These are phyloP conservation scores for Tardiomyces blankii DNA, from an alignment of 1,139 yeast species.

Conservation along the genomic window DNA sequence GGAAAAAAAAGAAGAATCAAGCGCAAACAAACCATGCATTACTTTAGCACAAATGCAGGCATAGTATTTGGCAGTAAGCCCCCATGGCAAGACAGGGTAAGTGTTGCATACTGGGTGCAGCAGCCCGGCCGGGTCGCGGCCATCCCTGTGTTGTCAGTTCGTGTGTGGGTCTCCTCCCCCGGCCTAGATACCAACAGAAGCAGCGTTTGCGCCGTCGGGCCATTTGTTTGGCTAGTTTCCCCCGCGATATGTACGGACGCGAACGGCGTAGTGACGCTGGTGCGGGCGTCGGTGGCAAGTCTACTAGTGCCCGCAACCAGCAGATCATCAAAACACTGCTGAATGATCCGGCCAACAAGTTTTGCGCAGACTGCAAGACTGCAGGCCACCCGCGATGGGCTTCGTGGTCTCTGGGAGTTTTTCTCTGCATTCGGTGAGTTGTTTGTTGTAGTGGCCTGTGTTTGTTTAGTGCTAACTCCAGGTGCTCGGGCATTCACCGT, in stretches of 20 bases:
- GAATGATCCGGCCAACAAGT: slow-evolving; percentile 62
- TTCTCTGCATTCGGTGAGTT: slow-evolving; percentile 54
- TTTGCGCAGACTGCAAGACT: slow-evolving; percentile 86
- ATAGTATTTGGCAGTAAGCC: no score
- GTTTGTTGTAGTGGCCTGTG: slow-evolving; percentile 2
- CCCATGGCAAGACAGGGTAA: no score
- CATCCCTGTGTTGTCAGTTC: no score
- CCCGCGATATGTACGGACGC: background rate
- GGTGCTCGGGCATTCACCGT: slow-evolving; percentile 89
- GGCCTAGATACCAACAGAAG: no score
- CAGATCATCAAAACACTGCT: slow-evolving; percentile 63
- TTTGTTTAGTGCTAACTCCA: slow-evolving; percentile 17
- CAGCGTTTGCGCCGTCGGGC: no score
- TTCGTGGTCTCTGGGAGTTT: slow-evolving; percentile 88
- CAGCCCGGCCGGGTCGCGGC: no score
- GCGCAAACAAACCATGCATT: no score
- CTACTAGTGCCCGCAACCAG: slow-evolving; percentile 31
- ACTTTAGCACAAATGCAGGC: no score
- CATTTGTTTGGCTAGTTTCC: no score
- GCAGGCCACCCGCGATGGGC: slow-evolving; percentile 96
- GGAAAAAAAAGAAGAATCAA: no score
- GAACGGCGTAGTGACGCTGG: background rate
- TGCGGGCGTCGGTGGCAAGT: background rate
- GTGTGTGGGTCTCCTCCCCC: no score
- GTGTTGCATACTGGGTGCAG: no score